Evolutionary conservation across 768 basidiomycete genomes (phyloP), one percentile per base, ranked within the genome.

Genomic region (Mycena albidolilacea): DNA sequence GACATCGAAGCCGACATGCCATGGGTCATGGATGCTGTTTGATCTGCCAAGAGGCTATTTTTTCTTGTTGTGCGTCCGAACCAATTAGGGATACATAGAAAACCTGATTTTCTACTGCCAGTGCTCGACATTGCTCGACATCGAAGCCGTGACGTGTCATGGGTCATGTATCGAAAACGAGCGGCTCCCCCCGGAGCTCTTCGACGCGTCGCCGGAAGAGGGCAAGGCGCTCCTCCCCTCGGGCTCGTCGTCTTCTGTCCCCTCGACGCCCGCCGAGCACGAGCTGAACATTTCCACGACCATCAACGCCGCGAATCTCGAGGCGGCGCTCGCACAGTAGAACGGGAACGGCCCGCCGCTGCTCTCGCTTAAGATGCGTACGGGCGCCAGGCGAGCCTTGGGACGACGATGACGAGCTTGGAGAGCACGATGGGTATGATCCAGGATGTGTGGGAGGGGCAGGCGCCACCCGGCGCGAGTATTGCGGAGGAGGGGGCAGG

Each of bases 341-440:
- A 75, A 75, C 46, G 67, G 83, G 43, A 68, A 19, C 59, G 63
- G 83, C 30, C 73, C 79, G 14, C 73, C 80, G 7, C 67, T 54
- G 17, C 75, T 80, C 17, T 75, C 81, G 11, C 81, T 80, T 44
- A 84, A 85, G 77, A 83, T 79, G 70, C 81, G 79, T 94, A 94
- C 77, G 87, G 87, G 3, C 87, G 95, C 55, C 91, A 94, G 78
- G 91, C 92, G 63, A 97, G 95, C 79, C 82, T 98, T 73, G 97
- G 97, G 5, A 98, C 97, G 75, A 98, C 97, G 75, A 93, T 92
- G 91, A 97, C 97, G 63, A 95, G 94, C 80, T 82, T 99, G 81
- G 97, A 98, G 87, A 97, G 94, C 81, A 99, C 98, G 64, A 96
- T 97, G 87, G 93, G 93, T 73, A 89, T 98, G 80, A 97, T 99